Base-by-base conservation (phyloP, 228 moss, liverwort and hornwort genomes). In the Sphagnum fallax region DNA sequence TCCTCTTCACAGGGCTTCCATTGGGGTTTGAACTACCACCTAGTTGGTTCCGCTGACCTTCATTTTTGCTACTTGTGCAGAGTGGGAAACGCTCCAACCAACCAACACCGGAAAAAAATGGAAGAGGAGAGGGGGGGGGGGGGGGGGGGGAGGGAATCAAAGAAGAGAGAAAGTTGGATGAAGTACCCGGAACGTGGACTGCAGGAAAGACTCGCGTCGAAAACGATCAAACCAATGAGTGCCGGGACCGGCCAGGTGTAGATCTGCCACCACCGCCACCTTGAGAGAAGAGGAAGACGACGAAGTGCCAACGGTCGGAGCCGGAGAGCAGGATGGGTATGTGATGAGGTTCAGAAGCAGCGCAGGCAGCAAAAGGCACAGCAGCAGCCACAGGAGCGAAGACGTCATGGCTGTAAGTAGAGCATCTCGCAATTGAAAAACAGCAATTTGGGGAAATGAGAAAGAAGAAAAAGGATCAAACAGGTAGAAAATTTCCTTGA, bases 171-270 rank as follows among this genome's bases (percentile, higher is more conserved):
- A 8, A 49, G 48, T 13, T 14, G 67, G 52, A 6, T 18, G 8
- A n/a, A 11, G 5, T 1, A 80, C 80, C 80, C 70, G 74, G 65
- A 87, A 67, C 0, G 69, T 65, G 49, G 83, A 72, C 48, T 70
- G 80, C 78, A 87, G 78, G 73, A 87, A 87, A 16, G 83, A 76
- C 71, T 87, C 87, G 10, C 87, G 83, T 49, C 87, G 83, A 74
- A 83, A 68, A 67, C 87, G 83, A 57, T 87, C 87, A 32, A 87
- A 67, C 81, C 78, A 78, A 14, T 70, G 78, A 58, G 87, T 76
- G 49, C 74, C n/a, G 13, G 87, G 83, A 1, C 87, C 87, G 53
- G 83, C 87, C 61, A 87, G 68, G 63, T 87, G 87, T 60, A 83
- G 78, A 67, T 87, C 87, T n/a, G 87, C 87, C 8, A 87, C 76